phyloP scores from a whole-genome alignment of 306 rosid genomes.

The Acacia melanoxylon region DNA sequence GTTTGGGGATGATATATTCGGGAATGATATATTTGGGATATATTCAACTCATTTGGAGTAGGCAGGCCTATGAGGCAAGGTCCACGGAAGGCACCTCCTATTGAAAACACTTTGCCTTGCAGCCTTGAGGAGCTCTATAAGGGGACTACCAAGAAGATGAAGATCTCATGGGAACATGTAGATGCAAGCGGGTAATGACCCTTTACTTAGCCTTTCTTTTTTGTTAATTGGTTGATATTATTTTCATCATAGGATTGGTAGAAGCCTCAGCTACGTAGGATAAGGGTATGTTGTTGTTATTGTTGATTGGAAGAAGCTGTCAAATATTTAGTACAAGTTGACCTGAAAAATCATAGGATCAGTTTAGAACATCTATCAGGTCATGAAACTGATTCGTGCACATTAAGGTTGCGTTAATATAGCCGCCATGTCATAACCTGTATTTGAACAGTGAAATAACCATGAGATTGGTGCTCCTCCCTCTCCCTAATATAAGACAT shows the following conservation, averaged over 20 bases:
- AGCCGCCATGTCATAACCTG: neutral
- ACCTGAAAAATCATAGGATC: neutral
- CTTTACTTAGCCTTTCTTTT: conserved; percentile 24
- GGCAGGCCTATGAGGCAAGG: conserved; percentile 61
- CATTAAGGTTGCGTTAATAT: neutral
- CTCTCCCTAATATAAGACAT: no score
- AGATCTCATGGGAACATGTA: conserved; percentile 70
- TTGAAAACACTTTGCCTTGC: conserved; percentile 65
- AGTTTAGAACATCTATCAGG: neutral
- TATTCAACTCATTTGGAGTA: conserved; percentile 66
- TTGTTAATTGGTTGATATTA: neutral
- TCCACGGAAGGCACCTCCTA: conserved; percentile 67
- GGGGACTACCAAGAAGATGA: conserved; percentile 86
- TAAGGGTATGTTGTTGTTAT: no score
- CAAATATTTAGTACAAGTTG: neutral
- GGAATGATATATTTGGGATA: no score
- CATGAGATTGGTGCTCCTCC: no score
- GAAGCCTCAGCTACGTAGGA: no score
- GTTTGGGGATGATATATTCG: conserved; percentile 41
- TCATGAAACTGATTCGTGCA: neutral
- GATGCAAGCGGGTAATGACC: conserved; percentile 79
- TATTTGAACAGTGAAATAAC: no score
- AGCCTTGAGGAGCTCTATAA: conserved; percentile 82
- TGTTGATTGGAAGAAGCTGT: neutral
- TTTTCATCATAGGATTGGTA: no score